Evolutionary conservation across 192 early-diverging fungal species (phyloP).

Genomic region (Coemansia sp.): DNA sequence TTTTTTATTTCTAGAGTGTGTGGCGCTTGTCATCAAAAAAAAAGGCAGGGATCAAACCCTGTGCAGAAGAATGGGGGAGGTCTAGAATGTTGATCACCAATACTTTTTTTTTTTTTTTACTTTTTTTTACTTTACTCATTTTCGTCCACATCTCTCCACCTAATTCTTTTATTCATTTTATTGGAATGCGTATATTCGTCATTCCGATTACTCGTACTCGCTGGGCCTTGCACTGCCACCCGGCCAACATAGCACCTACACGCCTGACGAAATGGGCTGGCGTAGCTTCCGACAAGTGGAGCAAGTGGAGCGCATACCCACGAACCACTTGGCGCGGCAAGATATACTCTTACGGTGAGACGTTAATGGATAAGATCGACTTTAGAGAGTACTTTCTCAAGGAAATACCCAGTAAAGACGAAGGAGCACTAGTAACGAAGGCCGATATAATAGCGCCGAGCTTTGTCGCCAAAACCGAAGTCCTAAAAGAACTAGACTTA

Average conservation of each 20-base stretch:
- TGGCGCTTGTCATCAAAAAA: background rate
- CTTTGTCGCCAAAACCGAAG: slow-evolving; percentile 45
- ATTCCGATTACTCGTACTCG: slow-evolving; percentile 45
- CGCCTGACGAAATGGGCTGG: slow-evolving; percentile 47
- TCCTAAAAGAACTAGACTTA: slow-evolving; percentile 51
- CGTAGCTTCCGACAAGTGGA: slow-evolving; percentile 49
- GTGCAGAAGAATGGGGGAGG: background rate
- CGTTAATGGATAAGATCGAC: slow-evolving; percentile 72
- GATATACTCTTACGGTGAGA: slow-evolving; percentile 62
- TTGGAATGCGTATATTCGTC: slow-evolving; percentile 47
- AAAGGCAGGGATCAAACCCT: background rate
- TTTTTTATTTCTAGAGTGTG: background rate
- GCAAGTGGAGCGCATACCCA: slow-evolving; percentile 47
- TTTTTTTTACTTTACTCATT: background rate
- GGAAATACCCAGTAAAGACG: slow-evolving; percentile 62
- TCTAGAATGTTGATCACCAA: background rate
- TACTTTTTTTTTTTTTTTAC: background rate
- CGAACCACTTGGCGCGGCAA: slow-evolving; percentile 61
- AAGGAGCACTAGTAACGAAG: slow-evolving; percentile 31
- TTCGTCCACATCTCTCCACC: background rate
- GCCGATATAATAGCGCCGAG: slow-evolving; percentile 56
- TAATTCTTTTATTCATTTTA: slow-evolving; percentile 13
- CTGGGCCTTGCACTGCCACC: slow-evolving; percentile 56
- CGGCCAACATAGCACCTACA: slow-evolving; percentile 40
- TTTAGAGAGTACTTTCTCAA: slow-evolving; percentile 79